Percentiles rank a stretch among this genome's conserved stretches.
These are phyloP conservation scores for Calonectria leucothoes DNA, from an alignment of 2,329 filamentous ascomycete species.

Conservation along the genomic window DNA sequence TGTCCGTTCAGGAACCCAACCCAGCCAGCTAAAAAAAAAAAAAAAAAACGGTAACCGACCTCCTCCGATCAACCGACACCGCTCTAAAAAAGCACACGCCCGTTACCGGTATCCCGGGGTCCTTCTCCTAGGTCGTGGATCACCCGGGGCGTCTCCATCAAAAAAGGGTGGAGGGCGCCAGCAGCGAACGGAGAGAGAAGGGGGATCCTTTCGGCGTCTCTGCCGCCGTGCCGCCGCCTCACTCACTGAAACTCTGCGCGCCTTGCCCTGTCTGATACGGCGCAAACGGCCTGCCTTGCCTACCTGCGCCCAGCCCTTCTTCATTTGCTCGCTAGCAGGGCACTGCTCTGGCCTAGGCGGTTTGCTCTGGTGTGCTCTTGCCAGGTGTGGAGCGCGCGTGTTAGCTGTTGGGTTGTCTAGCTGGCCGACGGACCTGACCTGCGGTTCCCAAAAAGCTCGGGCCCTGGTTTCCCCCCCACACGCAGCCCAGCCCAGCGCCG, in stretches of 20 bases:
- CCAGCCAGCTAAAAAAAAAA: too few relatives aligned
- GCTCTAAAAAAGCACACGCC: background rate
- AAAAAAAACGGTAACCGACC: background rate
- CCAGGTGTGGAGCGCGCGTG: too few relatives aligned
- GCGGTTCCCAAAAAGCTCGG: constrained; percentile 1
- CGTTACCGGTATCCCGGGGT: background rate
- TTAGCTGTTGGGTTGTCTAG: background rate
- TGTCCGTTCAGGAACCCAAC: too few relatives aligned
- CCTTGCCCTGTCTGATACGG: background rate
- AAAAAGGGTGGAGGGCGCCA: background rate
- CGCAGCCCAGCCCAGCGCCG: constrained; percentile 8
- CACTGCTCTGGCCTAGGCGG: background rate
- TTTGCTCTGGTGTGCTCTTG: too few relatives aligned
- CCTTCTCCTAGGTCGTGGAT: background rate
- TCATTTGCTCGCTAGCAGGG: background rate
- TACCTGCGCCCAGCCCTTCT: too few relatives aligned
- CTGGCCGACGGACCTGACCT: background rate
- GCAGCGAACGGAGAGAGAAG: background rate
- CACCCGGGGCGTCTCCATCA: background rate
- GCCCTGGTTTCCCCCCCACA: constrained; percentile 3
- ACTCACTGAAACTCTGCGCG: background rate
- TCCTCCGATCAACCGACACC: background rate
- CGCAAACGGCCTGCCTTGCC: background rate
- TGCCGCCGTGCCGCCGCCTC: constrained; percentile 1
- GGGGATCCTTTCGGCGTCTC: background rate